Evolutionary conservation across 805 yeast genomes (phyloP).

Genomic region (Pichia nakasei): DNA sequence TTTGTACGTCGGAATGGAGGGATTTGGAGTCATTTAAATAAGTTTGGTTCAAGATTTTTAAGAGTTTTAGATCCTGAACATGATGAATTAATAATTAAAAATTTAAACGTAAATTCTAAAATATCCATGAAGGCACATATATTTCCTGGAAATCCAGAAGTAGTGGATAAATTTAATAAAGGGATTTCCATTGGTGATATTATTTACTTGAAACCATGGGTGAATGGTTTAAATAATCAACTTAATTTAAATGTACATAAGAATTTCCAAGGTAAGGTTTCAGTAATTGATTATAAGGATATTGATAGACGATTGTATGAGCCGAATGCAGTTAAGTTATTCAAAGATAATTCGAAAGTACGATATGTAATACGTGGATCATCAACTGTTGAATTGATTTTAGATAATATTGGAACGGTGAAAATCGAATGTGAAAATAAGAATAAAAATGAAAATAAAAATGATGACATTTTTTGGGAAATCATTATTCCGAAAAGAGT

Average conservation of each 20-base stretch:
- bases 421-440: neutral
- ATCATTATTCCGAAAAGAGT: conserved; percentile 1
- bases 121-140: neutral
- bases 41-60: conserved; percentile 4
- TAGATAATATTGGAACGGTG: conserved; percentile 7
- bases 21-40: conserved; percentile 14
- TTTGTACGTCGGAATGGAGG: conserved; percentile 16
- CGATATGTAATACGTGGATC: neutral
- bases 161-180: neutral
- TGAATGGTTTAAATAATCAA: neutral
- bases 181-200: neutral
- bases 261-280: neutral
- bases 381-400: neutral
- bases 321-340: neutral
- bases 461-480: conserved; percentile 3
- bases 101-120: neutral
- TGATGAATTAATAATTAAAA: neutral
- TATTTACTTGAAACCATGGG: neutral
- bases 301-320: neutral
- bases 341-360: neutral
- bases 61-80: neutral
- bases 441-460: neutral
- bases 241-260: neutral
- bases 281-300: neutral
- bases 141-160: neutral